Conservation (phyloP, 2,329 filamentous ascomycete genomes). For the Exophiala oligosperma region DNA sequence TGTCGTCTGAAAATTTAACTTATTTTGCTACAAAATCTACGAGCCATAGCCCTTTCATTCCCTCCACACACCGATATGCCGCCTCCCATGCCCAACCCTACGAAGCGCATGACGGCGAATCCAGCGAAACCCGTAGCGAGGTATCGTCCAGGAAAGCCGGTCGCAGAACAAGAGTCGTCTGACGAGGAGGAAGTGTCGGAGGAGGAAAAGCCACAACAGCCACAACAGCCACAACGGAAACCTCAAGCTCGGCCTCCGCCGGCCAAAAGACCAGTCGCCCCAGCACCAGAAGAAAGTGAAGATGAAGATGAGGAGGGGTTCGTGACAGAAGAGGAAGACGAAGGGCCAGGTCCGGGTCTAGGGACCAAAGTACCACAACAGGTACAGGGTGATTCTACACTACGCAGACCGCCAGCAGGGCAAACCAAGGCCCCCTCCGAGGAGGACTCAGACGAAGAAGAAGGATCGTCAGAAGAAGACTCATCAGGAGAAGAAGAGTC, state of each 20-base stretch:
- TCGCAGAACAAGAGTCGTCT: conserved; percentile 48
- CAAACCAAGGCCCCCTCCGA: conserved; percentile 6
- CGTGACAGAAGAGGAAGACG: conserved; percentile 54
- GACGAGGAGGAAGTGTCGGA: conserved; percentile 53
- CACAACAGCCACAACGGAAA: conserved; percentile 39
- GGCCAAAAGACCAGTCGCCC: conserved; percentile 17
- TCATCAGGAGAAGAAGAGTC: conserved; percentile 46
- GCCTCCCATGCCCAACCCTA: conserved; percentile 43
- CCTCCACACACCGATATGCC: conserved; percentile 36
- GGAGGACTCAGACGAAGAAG: conserved; percentile 6
- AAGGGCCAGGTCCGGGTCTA: conserved; percentile 9
- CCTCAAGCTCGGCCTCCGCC: conserved; percentile 44
- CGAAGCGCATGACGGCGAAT: conserved; percentile 90
- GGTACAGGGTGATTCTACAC: conserved; percentile 19
- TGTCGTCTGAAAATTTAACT: too few species aligned
- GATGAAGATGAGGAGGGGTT: conserved; percentile 59
- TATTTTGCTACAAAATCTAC: not conserved
- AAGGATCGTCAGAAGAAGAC: conserved; percentile 30
- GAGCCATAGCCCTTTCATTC: not conserved
- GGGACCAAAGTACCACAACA: conserved; percentile 31
- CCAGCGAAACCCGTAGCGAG: conserved; percentile 71
- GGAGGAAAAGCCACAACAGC: conserved; percentile 51
- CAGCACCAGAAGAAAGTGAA: conserved; percentile 22
- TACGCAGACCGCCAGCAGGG: conserved; percentile 3
- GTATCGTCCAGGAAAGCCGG: conserved; percentile 80